These are phyloP conservation scores for Pseudozyma thailandica DNA, from an alignment of 1,284 basidiomycete species.

Conservation along the genomic window DNA sequence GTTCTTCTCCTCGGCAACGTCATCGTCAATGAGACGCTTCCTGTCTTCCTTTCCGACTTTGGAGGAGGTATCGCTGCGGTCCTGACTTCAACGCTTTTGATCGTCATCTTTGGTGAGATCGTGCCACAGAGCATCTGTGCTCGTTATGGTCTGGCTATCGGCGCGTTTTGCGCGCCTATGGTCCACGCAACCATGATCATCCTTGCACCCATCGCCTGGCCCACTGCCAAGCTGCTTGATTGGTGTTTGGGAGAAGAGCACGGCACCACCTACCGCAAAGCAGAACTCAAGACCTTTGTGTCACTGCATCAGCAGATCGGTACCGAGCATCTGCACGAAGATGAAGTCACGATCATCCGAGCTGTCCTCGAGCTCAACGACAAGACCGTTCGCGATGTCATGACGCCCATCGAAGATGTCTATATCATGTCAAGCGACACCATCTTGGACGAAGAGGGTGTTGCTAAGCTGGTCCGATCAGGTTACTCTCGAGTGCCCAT, in stretches of 20 bases:
- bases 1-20: slow-evolving; percentile 88
- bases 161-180: slow-evolving; percentile 86
- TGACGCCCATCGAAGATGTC: slow-evolving; percentile 75
- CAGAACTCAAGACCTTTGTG: slow-evolving; percentile 86
- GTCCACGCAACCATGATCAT: slow-evolving; percentile 69
- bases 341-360: slow-evolving; percentile 77
- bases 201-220: slow-evolving; percentile 70
- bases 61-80: slow-evolving; percentile 64
- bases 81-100: slow-evolving; percentile 63
- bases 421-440: slow-evolving; percentile 80
- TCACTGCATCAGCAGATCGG: slow-evolving; percentile 79
- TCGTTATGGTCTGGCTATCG: slow-evolving; percentile 88
- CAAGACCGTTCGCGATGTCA: slow-evolving; percentile 79
- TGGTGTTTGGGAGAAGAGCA: slow-evolving; percentile 70
- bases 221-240: slow-evolving; percentile 69
- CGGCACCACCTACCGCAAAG: slow-evolving; percentile 69
- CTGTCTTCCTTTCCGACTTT: slow-evolving; percentile 66
- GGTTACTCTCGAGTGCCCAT: slow-evolving; percentile 96
- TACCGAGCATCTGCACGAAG: slow-evolving; percentile 83
- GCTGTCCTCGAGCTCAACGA: slow-evolving; percentile 67
- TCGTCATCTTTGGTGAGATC: slow-evolving; percentile 71
- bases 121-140: slow-evolving; percentile 76
- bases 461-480: slow-evolving; percentile 73
- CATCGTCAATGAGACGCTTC: slow-evolving; percentile 74
- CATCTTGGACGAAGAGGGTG: slow-evolving; percentile 80